These are phyloP conservation scores for Colletotrichum tropicicola DNA, from an alignment of 2,329 filamentous ascomycete genomes.

Conservation along the genomic window DNA sequence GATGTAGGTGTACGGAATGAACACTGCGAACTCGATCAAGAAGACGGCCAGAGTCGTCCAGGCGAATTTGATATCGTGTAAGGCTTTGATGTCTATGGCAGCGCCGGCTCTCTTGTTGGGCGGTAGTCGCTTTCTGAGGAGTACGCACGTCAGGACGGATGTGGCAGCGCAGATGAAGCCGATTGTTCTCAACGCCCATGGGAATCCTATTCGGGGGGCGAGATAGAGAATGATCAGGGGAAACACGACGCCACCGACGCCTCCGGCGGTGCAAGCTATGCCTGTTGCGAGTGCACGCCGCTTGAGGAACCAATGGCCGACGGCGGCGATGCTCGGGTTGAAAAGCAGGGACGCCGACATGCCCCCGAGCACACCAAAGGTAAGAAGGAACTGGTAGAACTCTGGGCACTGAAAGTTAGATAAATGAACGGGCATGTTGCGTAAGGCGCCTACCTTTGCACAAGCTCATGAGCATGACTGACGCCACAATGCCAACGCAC, in stretches of 20 bases:
- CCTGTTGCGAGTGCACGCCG: constrained; percentile 75
- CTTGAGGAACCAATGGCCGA: constrained; percentile 74
- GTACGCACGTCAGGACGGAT: constrained; percentile 38
- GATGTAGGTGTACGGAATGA: constrained; percentile 75
- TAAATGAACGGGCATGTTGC: not conserved
- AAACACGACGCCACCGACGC: constrained; percentile 66
- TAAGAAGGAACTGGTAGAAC: constrained; percentile 78
- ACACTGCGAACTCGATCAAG: constrained; percentile 68
- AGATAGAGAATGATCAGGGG: constrained; percentile 40
- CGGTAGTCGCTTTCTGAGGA: constrained; percentile 55
- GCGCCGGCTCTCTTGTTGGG: constrained; percentile 51
- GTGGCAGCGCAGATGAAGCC: constrained; percentile 37
- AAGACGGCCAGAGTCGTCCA: constrained; percentile 64
- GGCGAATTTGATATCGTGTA: constrained; percentile 58
- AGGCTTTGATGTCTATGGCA: constrained; percentile 60
- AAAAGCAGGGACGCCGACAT: constrained; percentile 74
- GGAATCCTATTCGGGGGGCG: constrained; percentile 39
- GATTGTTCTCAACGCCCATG: constrained; percentile 41
- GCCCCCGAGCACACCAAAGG: constrained; percentile 74
- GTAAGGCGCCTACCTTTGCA: constrained; percentile 55
- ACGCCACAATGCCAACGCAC: constrained; percentile 61
- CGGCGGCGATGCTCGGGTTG: constrained; percentile 71
- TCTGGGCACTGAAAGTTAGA: constrained; percentile 37
- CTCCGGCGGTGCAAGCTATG: constrained; percentile 72
- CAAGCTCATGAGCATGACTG: constrained; percentile 65